These are phyloP conservation scores for Claviceps arundinis DNA, from an alignment of 2,329 filamentous ascomycete genomes.

Conservation along the genomic window DNA sequence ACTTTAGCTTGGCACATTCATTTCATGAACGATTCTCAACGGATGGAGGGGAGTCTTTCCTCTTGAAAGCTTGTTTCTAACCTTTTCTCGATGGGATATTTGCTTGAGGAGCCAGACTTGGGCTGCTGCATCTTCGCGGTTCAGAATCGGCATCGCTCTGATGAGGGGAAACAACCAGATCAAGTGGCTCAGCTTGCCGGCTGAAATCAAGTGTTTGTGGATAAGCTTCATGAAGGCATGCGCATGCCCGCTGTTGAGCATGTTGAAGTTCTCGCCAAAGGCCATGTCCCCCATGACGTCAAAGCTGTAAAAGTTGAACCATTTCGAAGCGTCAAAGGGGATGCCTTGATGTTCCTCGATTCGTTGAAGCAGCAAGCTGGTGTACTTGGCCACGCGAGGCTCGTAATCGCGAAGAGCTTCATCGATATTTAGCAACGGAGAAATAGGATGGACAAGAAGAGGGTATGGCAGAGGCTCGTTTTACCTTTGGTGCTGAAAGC, in stretches of 20 bases:
- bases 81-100: not conserved
- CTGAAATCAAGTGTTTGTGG: constrained; percentile 12
- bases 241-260: constrained; percentile 17
- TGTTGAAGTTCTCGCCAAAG: constrained; percentile 23
- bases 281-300: constrained; percentile 29
- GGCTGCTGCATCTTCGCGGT: constrained; percentile 9
- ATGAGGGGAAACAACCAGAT: constrained; percentile 9
- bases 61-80: not conserved
- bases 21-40: not conserved
- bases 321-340: constrained; percentile 17
- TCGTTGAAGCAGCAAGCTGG: not conserved
- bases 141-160: constrained; percentile 12
- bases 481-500: constrained; percentile 17
- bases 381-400: constrained; percentile 10
- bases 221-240: constrained; percentile 15
- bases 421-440: not conserved
- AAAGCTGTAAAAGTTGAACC: constrained; percentile 23
- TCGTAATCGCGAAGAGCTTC: constrained; percentile 12
- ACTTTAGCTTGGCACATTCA: not conserved
- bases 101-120: constrained; percentile 8
- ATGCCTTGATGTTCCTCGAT: constrained; percentile 11
- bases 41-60: not conserved
- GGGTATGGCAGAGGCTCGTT: not conserved
- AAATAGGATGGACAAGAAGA: not conserved
- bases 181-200: constrained; percentile 13